These are phyloP conservation scores for Helianthus tuberosus DNA, from an alignment of 129 eudicot species.

Conservation along the genomic window DNA sequence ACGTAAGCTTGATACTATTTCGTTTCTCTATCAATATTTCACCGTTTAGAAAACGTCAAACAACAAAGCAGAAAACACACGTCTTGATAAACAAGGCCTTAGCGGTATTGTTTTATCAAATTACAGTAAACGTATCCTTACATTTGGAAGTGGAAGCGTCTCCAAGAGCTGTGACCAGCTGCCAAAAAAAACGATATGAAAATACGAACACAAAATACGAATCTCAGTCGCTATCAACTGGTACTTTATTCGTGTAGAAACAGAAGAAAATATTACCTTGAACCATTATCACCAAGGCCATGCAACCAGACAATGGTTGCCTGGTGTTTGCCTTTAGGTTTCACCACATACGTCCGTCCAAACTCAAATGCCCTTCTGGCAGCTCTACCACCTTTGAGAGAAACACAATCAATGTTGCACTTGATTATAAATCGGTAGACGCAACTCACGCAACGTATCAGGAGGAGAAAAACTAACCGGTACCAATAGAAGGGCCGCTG, in stretches of 20 bases:
- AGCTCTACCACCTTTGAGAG: conserved; percentile 53
- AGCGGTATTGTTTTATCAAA: conserved; percentile 10
- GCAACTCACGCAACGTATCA: background rate
- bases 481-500: conserved; percentile 61
- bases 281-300: conserved; percentile 91
- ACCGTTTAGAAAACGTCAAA: background rate
- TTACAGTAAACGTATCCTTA: conserved; percentile 29
- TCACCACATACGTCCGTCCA: conserved; percentile 79
- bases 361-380: conserved; percentile 70
- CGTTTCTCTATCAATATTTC: background rate
- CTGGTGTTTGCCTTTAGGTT: conserved; percentile 91
- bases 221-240: background rate
- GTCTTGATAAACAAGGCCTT: conserved; percentile 7
- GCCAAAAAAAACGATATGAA: conserved; percentile 26
- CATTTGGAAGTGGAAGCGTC: conserved; percentile 90
- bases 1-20: background rate
- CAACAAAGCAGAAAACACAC: background rate
- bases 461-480: conserved; percentile 51
- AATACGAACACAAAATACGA: background rate
- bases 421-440: background rate
- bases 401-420: conserved; percentile 10
- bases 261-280: conserved; percentile 48
- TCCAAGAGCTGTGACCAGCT: conserved; percentile 94
- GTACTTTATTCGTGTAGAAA: conserved; percentile 5
- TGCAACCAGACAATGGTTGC: conserved; percentile 93